These are phyloP conservation scores for Infundibulicybe gibba DNA, from an alignment of 768 basidiomycete genomes.

Conservation along the genomic window DNA sequence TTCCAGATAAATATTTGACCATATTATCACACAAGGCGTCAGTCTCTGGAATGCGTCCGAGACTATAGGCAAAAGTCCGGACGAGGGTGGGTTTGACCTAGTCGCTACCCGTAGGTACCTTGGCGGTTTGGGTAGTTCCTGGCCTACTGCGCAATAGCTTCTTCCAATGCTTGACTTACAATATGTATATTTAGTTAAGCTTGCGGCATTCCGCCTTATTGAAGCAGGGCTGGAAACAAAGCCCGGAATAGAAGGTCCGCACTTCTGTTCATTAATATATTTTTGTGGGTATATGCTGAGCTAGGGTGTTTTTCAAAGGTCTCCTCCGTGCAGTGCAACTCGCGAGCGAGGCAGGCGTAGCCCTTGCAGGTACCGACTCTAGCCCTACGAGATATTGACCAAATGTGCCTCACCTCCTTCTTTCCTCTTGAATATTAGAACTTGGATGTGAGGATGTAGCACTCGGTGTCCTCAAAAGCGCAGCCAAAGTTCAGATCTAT, in stretches of 20 bases:
- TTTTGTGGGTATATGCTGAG: constrained; percentile 10
- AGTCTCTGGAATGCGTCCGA: constrained; percentile 84
- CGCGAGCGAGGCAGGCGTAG: constrained; percentile 76
- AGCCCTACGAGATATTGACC: constrained; percentile 3
- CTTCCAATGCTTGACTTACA: constrained; percentile 8
- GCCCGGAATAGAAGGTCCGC: constrained; percentile 68
- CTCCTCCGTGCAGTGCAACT: constrained; percentile 74
- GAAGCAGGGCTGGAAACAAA: constrained; percentile 77
- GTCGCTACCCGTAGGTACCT: constrained; percentile 62
- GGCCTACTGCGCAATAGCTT: not conserved
- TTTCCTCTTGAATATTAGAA: constrained; percentile 38
- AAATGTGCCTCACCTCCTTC: constrained; percentile 9
- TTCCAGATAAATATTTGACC: constrained; percentile 8
- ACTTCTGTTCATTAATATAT: constrained; percentile 16
- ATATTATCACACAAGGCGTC: constrained; percentile 52
- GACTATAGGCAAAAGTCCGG: constrained; percentile 55
- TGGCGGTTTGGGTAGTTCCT: constrained; percentile 11
- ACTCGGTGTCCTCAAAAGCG: constrained; percentile 62
- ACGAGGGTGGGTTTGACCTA: constrained; percentile 43
- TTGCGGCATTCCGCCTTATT: constrained; percentile 80
- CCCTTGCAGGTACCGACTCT: constrained; percentile 62
- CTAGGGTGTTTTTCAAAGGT: constrained; percentile 40
- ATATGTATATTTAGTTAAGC: constrained; percentile 53
- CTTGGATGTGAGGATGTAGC: constrained; percentile 62
- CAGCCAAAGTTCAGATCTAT: constrained; percentile 59